Evolutionary conservation across 2,329 filamentous ascomycete species (phyloP).

Genomic region (Diplodia intermedia): DNA sequence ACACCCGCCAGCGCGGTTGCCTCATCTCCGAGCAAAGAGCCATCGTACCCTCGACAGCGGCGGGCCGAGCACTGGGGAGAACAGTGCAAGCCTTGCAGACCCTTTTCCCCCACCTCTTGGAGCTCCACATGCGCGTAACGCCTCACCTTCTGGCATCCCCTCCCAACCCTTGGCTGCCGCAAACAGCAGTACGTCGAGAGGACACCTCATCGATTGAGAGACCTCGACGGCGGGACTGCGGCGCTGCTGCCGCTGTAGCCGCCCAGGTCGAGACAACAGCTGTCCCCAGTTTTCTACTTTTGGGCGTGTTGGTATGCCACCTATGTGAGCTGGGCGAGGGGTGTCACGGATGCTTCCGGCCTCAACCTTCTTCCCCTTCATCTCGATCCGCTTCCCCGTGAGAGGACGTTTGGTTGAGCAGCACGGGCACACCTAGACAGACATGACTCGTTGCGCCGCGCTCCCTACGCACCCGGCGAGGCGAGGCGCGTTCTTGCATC

Average conservation of each 20-base stretch:
- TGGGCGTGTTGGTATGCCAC: not conserved
- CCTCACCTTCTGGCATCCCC: not conserved
- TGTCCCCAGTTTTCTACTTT: slow-evolving; percentile 4
- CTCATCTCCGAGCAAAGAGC: slow-evolving; percentile 21
- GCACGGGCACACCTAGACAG: slow-evolving; percentile 14
- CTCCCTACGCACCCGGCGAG: not conserved
- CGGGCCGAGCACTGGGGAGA: not conserved
- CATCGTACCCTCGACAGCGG: not conserved
- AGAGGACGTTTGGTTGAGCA: not conserved
- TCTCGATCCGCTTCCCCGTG: not conserved
- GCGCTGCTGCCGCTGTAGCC: slow-evolving; percentile 7
- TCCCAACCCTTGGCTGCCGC: not conserved
- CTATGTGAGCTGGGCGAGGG: slow-evolving; percentile 4
- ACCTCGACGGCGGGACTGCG: slow-evolving; percentile 14
- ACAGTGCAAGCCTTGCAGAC: slow-evolving; percentile 25
- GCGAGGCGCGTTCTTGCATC: not conserved
- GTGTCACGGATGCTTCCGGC: slow-evolving; percentile 9
- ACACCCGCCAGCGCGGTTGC: not conserved
- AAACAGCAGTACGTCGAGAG: not conserved
- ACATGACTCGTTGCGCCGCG: not conserved
- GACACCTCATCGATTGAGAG: not conserved
- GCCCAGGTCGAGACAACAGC: slow-evolving; percentile 14
- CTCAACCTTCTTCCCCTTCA: not conserved
- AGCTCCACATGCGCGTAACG: slow-evolving; percentile 1
- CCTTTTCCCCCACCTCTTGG: not conserved